phyloP scores from a whole-genome alignment of 2,329 filamentous ascomycete genomes.

The Aspergillus tubingensis region DNA sequence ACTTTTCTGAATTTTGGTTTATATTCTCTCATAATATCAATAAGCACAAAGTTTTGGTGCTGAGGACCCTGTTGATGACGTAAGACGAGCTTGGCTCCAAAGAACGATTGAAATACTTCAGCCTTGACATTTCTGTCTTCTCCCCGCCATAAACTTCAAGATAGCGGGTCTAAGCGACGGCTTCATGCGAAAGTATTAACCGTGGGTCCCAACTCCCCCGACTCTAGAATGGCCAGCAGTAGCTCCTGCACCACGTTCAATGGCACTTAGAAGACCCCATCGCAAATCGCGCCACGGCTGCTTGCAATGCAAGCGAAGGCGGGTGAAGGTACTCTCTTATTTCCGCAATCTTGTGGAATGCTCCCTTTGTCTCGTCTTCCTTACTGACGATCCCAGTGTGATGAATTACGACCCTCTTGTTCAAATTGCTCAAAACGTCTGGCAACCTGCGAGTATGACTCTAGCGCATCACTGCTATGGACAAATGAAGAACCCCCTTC shows the following conservation, averaged over 20 bases:
- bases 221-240: background rate
- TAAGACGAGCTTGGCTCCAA: too few relatives aligned
- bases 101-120: too few relatives aligned
- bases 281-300: conserved; percentile 40
- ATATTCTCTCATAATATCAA: background rate
- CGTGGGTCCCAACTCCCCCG: background rate
- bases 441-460: conserved; percentile 36
- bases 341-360: too few relatives aligned
- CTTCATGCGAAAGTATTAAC: background rate
- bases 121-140: too few relatives aligned
- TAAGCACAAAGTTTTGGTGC: too few relatives aligned
- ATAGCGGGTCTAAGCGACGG: background rate
- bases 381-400: conserved; percentile 27
- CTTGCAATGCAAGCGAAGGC: conserved; percentile 36
- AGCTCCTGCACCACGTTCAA: conserved; percentile 11
- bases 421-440: conserved; percentile 36
- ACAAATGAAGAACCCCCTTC: conserved; percentile 30
- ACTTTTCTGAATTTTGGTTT: background rate
- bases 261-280: conserved; percentile 39
- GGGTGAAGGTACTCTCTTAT: conserved; percentile 33
- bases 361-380: background rate
- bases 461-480: conserved; percentile 34
- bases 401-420: conserved; percentile 35
- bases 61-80: too few relatives aligned
- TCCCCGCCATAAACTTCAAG: background rate